Conservation (phyloP, 371 early-diverging fungal species). For the Circinella umbellata region DNA sequence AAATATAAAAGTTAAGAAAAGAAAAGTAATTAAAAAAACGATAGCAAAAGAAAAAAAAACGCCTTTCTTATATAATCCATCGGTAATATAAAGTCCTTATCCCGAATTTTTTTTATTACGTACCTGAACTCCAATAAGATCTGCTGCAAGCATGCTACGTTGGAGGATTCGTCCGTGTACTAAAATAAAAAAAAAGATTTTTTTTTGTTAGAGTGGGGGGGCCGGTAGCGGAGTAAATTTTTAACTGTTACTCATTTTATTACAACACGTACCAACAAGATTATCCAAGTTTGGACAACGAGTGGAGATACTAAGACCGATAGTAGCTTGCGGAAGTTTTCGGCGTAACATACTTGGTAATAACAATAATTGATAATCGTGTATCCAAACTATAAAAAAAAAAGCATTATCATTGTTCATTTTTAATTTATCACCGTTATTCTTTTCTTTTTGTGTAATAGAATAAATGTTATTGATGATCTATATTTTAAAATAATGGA, state of each 20-base stretch:
- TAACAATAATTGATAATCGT: slow-evolving; percentile 98
- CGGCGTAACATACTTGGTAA: slow-evolving; percentile 88
- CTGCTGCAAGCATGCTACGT: slow-evolving; percentile 15
- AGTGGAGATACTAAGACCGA: slow-evolving; percentile 96
- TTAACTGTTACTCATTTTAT: not conserved
- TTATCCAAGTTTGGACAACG: slow-evolving; percentile 78
- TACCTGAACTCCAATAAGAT: slow-evolving; percentile 23
- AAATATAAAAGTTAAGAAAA: slow-evolving; percentile 5
- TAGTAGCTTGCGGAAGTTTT: slow-evolving; percentile 75
- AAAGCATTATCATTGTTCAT: slow-evolving; percentile 15
- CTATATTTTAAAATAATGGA: not conserved
- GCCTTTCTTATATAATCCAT: not conserved
- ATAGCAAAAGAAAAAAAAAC: not conserved
- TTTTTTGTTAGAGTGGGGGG: too few relatives aligned
- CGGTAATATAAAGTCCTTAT: not conserved
- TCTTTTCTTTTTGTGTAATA: not conserved
- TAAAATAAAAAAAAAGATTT: not conserved
- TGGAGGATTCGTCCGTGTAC: slow-evolving; percentile 18
- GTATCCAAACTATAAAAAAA: slow-evolving; percentile 83
- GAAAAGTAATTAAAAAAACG: slow-evolving; percentile 10
- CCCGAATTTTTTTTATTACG: not conserved
- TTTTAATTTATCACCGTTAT: too few relatives aligned
- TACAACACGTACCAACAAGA: not conserved
- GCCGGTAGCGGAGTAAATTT: slow-evolving; percentile 1
- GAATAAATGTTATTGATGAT: slow-evolving; percentile 1